Conservation (phyloP, 1,139 yeast genomes). For the Debaryomyces subglobosus region DNA sequence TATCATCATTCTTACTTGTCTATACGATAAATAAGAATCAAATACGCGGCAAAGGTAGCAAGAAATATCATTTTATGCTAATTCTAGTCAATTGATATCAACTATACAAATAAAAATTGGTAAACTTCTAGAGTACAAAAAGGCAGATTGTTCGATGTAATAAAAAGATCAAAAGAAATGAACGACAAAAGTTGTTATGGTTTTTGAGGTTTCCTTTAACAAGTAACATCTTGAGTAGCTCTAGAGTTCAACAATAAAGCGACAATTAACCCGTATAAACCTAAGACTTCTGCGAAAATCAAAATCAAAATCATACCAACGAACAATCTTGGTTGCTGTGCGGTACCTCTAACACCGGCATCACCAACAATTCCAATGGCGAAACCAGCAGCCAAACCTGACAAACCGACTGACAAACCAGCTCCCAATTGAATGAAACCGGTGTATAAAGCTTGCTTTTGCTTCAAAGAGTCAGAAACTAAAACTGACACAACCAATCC, state of each 20-base stretch:
- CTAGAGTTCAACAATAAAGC: constrained; percentile 96
- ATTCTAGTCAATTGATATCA: constrained; percentile 4
- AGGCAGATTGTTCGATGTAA: constrained; percentile 5
- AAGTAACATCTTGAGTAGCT: constrained; percentile 88
- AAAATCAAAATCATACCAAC: constrained; percentile 93
- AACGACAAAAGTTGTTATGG: constrained; percentile 8
- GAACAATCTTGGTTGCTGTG: constrained; percentile 95
- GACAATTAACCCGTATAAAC: constrained; percentile 95
- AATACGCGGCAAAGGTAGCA: constrained; percentile 4
- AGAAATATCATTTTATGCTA: constrained; percentile 3
- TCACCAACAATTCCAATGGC: constrained; percentile 99
- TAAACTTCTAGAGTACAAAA: constrained; percentile 8
- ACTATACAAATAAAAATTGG: constrained; percentile 4
- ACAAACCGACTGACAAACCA: constrained; percentile 95
- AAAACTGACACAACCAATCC: constrained; percentile 97
- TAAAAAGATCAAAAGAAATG: constrained; percentile 11
- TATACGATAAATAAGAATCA: constrained; percentile 1
- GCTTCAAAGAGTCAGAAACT: constrained; percentile 87
- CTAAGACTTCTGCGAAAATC: constrained; percentile 97
- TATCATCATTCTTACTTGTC: constrained; percentile 2
- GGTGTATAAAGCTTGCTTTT: constrained; percentile 90
- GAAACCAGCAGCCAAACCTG: constrained; percentile 96
- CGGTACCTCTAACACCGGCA: constrained; percentile 95
- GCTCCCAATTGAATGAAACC: constrained; percentile 99
- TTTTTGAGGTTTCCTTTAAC: constrained; percentile 44